phyloP scores from a whole-genome alignment of 2,329 filamentous ascomycete species.

The Arthrinium phaeospermum region DNA sequence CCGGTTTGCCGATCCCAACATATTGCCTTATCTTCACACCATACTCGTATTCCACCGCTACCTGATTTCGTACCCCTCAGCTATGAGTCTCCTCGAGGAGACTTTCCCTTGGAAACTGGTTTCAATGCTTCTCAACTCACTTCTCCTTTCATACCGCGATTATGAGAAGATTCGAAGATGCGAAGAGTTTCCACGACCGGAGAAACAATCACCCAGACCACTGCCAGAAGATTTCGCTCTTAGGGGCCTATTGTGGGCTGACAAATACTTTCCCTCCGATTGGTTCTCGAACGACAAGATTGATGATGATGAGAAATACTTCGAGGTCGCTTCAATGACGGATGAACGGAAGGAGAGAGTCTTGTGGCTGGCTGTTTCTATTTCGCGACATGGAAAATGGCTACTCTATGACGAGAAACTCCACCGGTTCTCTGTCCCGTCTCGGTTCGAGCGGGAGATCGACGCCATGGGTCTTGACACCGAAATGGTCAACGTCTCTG shows the following conservation, averaged over 20 bases:
- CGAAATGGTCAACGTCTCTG: conserved; percentile 12
- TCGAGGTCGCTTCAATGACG: conserved; percentile 65
- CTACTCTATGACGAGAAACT: conserved; percentile 48
- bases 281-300: conserved; percentile 65
- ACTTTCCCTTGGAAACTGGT: conserved; percentile 61
- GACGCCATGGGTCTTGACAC: conserved; percentile 24
- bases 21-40: conserved; percentile 67
- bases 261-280: conserved; percentile 60
- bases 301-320: conserved; percentile 71
- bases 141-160: conserved; percentile 38
- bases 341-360: conserved; percentile 64
- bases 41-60: conserved; percentile 64
- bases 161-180: conserved; percentile 44
- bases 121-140: conserved; percentile 45
- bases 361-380: conserved; percentile 59
- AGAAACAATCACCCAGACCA: conserved; percentile 54
- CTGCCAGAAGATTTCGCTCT: conserved; percentile 74
- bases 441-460: conserved; percentile 45
- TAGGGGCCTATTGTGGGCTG: conserved; percentile 64
- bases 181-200: conserved; percentile 53
- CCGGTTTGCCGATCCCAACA: conserved; percentile 61
- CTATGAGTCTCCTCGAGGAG: conserved; percentile 50
- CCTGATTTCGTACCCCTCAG: conserved; percentile 47
- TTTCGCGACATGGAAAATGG: conserved; percentile 51
- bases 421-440: conserved; percentile 46